phyloP scores from a whole-genome alignment of 257 asterid species.

The Petunia secreta region DNA sequence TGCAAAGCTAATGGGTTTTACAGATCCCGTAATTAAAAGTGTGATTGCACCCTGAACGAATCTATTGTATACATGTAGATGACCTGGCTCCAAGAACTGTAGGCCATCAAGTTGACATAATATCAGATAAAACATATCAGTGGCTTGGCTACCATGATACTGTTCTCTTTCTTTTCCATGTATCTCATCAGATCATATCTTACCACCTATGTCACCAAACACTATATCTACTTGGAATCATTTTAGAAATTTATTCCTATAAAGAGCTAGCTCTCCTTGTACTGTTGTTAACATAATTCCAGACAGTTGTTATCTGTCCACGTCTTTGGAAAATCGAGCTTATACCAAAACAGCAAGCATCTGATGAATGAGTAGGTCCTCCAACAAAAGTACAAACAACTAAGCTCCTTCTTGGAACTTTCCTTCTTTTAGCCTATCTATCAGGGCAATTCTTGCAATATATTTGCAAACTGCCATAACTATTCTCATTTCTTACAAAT shows the following conservation, averaged over 20 bases:
- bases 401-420: constrained; percentile 14
- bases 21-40: no score
- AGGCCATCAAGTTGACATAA: no score
- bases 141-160: background rate
- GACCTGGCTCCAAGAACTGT: no score
- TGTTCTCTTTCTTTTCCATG: background rate
- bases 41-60: no score
- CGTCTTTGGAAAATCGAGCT: background rate
- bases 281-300: background rate
- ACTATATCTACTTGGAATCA: background rate
- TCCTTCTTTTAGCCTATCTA: background rate
- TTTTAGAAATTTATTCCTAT: background rate
- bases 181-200: background rate
- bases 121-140: background rate
- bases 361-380: background rate
- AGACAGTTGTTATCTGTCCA: background rate
- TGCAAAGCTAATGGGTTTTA: no score
- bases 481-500: constrained; percentile 4
- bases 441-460: background rate
- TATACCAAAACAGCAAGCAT: background rate
- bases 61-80: no score
- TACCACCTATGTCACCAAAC: background rate
- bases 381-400: background rate
- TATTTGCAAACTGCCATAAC: background rate
- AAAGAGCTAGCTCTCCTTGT: background rate